Evolutionary conservation across 495 filamentous ascomycete species (phyloP), one percentile per base, ranked within the genome.

Genomic region (Daldinia decipiens): DNA sequence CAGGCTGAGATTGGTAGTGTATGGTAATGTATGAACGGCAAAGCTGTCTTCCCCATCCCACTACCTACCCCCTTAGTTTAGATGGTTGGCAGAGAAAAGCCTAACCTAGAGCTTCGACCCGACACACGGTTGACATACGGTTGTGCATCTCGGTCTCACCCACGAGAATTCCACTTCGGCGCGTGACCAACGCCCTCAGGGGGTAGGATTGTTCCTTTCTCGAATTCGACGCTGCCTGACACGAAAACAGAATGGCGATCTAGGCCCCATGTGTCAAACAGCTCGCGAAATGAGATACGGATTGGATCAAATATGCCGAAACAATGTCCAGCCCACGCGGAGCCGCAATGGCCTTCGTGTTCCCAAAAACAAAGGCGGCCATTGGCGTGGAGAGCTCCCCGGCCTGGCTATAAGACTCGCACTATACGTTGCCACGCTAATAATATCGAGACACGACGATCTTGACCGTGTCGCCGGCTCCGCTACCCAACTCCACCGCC

Each of bases 381-480:
- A 67, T 67, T 67, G 59, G 69, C 54, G 59, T 64, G 26, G 6
- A 50, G 47, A n/a, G 54, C 8, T 45, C 47, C 54, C 52, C 40
- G 60, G 51, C 32, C 38, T 56, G 50, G 19, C 27, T 65, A 61
- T 68, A 68, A 58, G 26, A 62, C 56, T 47, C 21, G 53, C 38
- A 47, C 54, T 65, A 68, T 60, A 63, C 31, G 31, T 51, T 19
- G 55, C 65, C 55, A 60, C 65, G 70, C 70, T 69, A 73, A 73
- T 73, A 62, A 73, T 66, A 73, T 68, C 65, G 61, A 65, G 58
- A 73, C 70, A 73, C 70, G 70, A 73, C 38, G 57, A 69, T 64
- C 70, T 61, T 61, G 39, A 51, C 65, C 65, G 65, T 58, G 65
- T 66, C 65, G 40, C 59, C 70, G 70, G 65, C 65, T 73, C 70